Evolutionary conservation across 768 basidiomycete species (phyloP).

Genomic region (Lactarius indigo): DNA sequence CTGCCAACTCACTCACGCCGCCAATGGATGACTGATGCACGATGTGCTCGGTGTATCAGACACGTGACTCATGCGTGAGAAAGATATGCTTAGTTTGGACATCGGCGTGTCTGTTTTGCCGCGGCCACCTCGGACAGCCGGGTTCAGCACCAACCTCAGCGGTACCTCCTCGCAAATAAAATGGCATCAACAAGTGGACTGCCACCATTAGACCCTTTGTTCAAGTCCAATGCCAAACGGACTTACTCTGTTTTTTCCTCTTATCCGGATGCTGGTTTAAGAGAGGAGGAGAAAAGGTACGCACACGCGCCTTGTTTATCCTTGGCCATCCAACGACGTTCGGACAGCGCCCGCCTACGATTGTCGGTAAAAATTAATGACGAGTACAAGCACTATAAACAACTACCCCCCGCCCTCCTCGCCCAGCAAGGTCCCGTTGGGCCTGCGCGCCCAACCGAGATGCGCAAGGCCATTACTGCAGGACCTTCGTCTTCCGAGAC

Average conservation of each 20-base stretch:
- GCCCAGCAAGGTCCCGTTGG: slow-evolving; percentile 80
- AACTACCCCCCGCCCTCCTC: slow-evolving; percentile 75
- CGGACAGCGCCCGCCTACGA: slow-evolving; percentile 59
- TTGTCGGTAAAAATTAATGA: slow-evolving; percentile 83
- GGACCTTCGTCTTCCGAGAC: slow-evolving; percentile 53
- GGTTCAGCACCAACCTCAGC: neutral
- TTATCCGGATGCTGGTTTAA: slow-evolving; percentile 53
- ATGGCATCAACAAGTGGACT: slow-evolving; percentile 42
- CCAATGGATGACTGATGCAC: neutral
- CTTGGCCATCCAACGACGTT: neutral
- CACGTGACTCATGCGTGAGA: neutral
- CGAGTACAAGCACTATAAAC: slow-evolving; percentile 85
- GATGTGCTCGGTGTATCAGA: no score
- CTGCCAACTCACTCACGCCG: neutral
- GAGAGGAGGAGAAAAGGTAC: slow-evolving; percentile 72
- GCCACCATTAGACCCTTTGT: slow-evolving; percentile 63
- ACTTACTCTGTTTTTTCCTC: slow-evolving; percentile 69
- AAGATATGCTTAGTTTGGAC: neutral
- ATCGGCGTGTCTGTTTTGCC: no score
- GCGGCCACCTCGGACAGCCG: neutral
- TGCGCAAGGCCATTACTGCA: slow-evolving; percentile 67
- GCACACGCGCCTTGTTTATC: slow-evolving; percentile 16
- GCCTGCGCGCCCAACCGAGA: slow-evolving; percentile 66
- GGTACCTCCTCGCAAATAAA: slow-evolving; percentile 2
- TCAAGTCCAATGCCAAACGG: slow-evolving; percentile 62